A percentile compares a stretch with the other conserved stretches of the same genome.
Conservation (phyloP, 345 rosid species). For the Citrus cavaleriei region DNA sequence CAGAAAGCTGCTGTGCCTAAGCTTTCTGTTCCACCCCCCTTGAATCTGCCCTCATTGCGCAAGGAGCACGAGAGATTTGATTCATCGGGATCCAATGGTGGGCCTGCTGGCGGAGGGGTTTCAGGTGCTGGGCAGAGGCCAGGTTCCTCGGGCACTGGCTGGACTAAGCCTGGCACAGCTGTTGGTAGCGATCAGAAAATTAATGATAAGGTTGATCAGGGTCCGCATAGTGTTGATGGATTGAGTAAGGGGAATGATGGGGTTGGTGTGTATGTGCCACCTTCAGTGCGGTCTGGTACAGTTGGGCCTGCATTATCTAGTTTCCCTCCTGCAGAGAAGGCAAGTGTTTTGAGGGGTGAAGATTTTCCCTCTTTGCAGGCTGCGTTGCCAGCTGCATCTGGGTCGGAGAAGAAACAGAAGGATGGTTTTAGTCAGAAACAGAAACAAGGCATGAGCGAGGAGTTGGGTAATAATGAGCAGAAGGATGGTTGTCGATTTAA, state of each 20-base stretch:
- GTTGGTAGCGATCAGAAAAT: constrained; percentile 24
- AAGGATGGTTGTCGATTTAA: constrained; percentile 31
- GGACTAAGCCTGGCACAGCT: constrained; percentile 69
- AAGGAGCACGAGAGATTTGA: constrained; percentile 91
- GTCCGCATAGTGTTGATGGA: constrained; percentile 35
- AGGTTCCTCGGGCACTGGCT: constrained; percentile 77
- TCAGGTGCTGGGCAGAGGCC: constrained; percentile 74
- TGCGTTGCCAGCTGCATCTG: constrained; percentile 50
- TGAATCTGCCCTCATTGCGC: constrained; percentile 90
- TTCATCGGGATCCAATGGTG: constrained; percentile 56
- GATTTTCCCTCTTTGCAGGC: constrained; percentile 94
- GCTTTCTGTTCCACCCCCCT: constrained; percentile 98
- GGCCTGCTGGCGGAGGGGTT: constrained; percentile 61
- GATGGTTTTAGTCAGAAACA: constrained; percentile 64
- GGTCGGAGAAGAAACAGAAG: constrained; percentile 64
- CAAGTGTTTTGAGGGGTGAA: constrained; percentile 76
- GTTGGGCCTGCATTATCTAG: constrained; percentile 30
- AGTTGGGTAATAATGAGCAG: constrained; percentile 31
- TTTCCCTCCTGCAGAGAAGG: constrained; percentile 45
- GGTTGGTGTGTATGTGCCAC: constrained; percentile 45
- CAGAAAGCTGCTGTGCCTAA: constrained; percentile 83
- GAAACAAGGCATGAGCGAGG: constrained; percentile 52
- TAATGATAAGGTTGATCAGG: constrained; percentile 34
- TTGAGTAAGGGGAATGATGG: constrained; percentile 29
- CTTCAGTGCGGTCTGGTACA: constrained; percentile 42